A percentile compares a stretch with the other conserved stretches of the same genome.
Evolutionary conservation across 352 stramenopile genomes (phyloP).

Genomic region (Phytophthora chlamydospora): DNA sequence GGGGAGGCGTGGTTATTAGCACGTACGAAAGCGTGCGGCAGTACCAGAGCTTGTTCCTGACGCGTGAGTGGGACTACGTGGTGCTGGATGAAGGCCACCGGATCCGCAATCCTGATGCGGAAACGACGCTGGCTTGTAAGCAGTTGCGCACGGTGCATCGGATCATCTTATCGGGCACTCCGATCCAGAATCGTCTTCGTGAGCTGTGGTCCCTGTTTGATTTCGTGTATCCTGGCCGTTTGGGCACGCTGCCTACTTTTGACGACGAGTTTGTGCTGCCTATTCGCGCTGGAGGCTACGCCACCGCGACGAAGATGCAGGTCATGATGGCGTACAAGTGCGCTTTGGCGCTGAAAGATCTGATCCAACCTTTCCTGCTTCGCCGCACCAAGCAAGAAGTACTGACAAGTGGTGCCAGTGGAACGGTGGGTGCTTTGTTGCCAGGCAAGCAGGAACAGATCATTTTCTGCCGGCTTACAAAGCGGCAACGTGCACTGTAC

Average conservation of each 20-base stretch:
- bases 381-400: conserved; percentile 95
- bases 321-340: conserved; percentile 97
- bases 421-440: conserved; percentile 52
- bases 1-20: conserved; percentile 93
- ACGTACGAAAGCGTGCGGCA: conserved; percentile 97
- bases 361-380: conserved; percentile 97
- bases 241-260: conserved; percentile 98
- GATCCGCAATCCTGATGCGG: conserved; percentile 98
- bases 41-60: conserved; percentile 90
- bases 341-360: conserved; percentile 94
- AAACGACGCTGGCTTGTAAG: conserved; percentile 96
- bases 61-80: conserved; percentile 96
- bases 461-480: conserved; percentile 95
- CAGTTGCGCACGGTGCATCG: conserved; percentile 90
- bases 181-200: conserved; percentile 94
- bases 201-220: conserved; percentile 99
- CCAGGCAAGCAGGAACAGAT: conserved; percentile 99
- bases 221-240: conserved; percentile 97
- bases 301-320: conserved; percentile 94
- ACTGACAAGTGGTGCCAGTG: conserved; percentile 52
- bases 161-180: conserved; percentile 93
- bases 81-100: conserved; percentile 99
- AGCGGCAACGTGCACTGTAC: conserved; percentile 92
- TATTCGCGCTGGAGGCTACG: conserved; percentile 95
- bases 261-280: conserved; percentile 97